Conservation (phyloP, 1,139 yeast species). For the Blastobotrys raffinosifermentans region DNA sequence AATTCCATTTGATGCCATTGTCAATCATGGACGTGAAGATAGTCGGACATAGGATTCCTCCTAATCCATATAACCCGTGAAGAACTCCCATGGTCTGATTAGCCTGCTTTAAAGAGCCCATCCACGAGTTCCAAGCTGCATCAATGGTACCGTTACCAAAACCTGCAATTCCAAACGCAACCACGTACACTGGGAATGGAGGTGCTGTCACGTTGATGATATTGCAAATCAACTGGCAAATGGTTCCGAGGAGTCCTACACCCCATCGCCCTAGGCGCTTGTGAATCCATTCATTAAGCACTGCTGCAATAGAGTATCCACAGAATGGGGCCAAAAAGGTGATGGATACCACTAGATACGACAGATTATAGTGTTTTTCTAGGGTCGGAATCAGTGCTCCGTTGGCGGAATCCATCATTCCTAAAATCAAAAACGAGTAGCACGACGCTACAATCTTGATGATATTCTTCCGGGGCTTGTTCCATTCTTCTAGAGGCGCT, state of each 20-base stretch:
- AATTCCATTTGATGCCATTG: constrained; percentile 47
- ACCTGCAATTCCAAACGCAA: constrained; percentile 54
- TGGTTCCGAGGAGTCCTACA: constrained; percentile 37
- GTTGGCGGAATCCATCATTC: constrained; percentile 21
- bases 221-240: constrained; percentile 36
- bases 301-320: constrained; percentile 37
- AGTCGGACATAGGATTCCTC: constrained; percentile 56
- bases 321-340: constrained; percentile 25
- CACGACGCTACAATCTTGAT: constrained; percentile 9
- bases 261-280: constrained; percentile 39
- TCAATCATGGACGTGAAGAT: constrained; percentile 49
- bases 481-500: constrained; percentile 8
- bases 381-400: constrained; percentile 20
- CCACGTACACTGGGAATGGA: constrained; percentile 37
- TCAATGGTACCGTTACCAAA: constrained; percentile 49
- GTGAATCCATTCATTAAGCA: constrained; percentile 33
- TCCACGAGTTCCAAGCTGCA: constrained; percentile 51
- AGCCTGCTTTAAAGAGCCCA: constrained; percentile 45
- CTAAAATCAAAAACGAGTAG: constrained; percentile 15
- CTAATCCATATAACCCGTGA: constrained; percentile 58
- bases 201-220: constrained; percentile 39
- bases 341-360: constrained; percentile 24
- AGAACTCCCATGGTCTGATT: constrained; percentile 46
- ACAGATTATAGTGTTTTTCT: constrained; percentile 22
- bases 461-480: constrained; percentile 9